Evolutionary conservation across 2,329 filamentous ascomycete species (phyloP).

Genomic region (Thermothelomyces thermophilus): DNA sequence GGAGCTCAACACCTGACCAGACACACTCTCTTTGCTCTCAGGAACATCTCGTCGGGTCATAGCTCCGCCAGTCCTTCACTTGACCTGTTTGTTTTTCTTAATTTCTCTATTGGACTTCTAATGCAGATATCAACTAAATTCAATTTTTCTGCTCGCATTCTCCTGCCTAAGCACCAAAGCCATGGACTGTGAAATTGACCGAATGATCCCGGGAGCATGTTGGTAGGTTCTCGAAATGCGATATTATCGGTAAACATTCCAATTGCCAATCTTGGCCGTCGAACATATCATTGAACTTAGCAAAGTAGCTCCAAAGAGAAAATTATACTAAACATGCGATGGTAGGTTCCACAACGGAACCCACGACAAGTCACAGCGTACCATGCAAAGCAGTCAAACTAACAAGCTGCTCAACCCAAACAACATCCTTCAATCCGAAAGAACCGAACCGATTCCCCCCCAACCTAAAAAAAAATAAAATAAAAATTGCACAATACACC

Average conservation of each 20-base stretch:
- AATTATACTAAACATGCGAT: too few relatives aligned
- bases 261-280: too few relatives aligned
- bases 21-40: constrained; percentile 3
- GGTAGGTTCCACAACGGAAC: too few relatives aligned
- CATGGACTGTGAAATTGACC: background rate
- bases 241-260: too few relatives aligned
- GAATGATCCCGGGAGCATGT: too few relatives aligned
- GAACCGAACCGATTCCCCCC: background rate
- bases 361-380: too few relatives aligned
- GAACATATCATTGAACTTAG: too few relatives aligned
- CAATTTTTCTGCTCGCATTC: constrained; percentile 25
- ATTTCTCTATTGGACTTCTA: constrained; percentile 55
- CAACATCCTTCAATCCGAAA: background rate
- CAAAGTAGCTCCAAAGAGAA: too few relatives aligned
- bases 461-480: background rate
- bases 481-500: background rate
- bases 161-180: background rate
- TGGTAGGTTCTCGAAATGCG: too few relatives aligned
- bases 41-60: constrained; percentile 11
- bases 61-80: constrained; percentile 11
- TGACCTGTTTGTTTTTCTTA: constrained; percentile 30
- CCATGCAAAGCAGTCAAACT: too few relatives aligned
- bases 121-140: constrained; percentile 55
- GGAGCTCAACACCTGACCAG: background rate
- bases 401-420: too few relatives aligned